Percentiles rank a stretch among this genome's conserved stretches.
phyloP scores from a whole-genome alignment of 208 protist species.

The Crithidia brevicula region DNA sequence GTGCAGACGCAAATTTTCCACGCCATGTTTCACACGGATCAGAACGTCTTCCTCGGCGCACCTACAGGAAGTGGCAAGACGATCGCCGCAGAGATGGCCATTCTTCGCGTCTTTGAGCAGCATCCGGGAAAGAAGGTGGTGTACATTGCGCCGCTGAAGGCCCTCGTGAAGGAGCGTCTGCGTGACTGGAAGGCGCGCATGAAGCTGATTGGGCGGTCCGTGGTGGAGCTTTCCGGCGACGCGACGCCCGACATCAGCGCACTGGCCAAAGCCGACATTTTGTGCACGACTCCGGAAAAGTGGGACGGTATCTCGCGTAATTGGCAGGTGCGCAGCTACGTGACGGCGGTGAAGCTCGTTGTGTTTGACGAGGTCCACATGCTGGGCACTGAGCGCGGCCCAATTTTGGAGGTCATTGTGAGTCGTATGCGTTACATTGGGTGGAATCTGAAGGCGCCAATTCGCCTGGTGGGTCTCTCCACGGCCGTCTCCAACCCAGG shows the following conservation, averaged over 20 bases:
- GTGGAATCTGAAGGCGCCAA: conserved; percentile 87
- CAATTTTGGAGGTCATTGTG: conserved; percentile 99
- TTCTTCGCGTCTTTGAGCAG: conserved; percentile 95
- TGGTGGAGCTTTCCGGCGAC: conserved; percentile 99
- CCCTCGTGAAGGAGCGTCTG: conserved; percentile 99
- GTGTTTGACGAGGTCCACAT: conserved; percentile 99
- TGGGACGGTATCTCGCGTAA: conserved; percentile 99
- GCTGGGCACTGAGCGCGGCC: conserved; percentile 98
- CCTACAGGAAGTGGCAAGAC: conserved; percentile 99
- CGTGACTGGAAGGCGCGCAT: conserved; percentile 97
- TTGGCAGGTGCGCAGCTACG: conserved; percentile 97
- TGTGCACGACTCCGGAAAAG: conserved; percentile 99
- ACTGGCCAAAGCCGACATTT: conserved; percentile 95
- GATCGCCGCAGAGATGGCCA: conserved; percentile 98
- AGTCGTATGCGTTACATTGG: conserved; percentile 99
- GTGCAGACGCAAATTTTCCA: conserved; percentile 99
- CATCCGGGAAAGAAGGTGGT: conserved; percentile 95
- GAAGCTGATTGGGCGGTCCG: conserved; percentile 86
- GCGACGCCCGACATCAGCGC: conserved; percentile 94
- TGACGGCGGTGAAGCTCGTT: conserved; percentile 95
- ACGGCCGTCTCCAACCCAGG: conserved; percentile 98
- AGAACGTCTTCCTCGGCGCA: conserved; percentile 98
- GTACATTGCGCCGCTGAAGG: conserved; percentile 99
- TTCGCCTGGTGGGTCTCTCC: conserved; percentile 99
- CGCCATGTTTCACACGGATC: conserved; percentile 98